Evolutionary conservation across 306 rosid genomes (phyloP).

Genomic region (Mimosa bimucronata): DNA sequence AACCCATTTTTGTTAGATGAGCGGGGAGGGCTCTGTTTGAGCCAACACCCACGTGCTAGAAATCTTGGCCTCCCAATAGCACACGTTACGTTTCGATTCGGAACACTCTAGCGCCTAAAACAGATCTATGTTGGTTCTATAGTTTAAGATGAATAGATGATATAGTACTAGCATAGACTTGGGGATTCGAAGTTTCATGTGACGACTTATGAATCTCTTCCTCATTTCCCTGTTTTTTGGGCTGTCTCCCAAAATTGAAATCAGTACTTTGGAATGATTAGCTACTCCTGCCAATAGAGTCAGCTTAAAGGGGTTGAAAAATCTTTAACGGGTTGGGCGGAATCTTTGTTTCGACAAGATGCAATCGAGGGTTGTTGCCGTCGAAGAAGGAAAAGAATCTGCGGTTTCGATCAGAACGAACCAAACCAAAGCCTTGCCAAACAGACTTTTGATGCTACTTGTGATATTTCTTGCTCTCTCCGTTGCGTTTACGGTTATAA

Average conservation of each 20-base stretch:
- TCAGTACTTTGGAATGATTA: too few species aligned
- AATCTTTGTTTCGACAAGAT: slow-evolving; percentile 40
- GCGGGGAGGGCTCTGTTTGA: neutral
- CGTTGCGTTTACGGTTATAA: slow-evolving; percentile 65
- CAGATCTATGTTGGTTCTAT: slow-evolving; percentile 40
- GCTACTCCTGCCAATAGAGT: too few species aligned
- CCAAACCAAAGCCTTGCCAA: slow-evolving; percentile 69
- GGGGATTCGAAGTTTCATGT: neutral
- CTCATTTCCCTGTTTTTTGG: slow-evolving; percentile 10
- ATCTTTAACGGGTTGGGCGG: too few species aligned
- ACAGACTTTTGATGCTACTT: slow-evolving; percentile 60
- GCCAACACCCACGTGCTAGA: slow-evolving; percentile 20
- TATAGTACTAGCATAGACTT: slow-evolving; percentile 1
- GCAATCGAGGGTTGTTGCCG: slow-evolving; percentile 68
- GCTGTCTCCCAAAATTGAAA: neutral
- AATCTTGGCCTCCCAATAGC: neutral
- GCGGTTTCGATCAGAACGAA: slow-evolving; percentile 43
- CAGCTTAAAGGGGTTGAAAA: too few species aligned
- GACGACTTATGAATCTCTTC: slow-evolving; percentile 6
- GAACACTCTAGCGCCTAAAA: slow-evolving; percentile 12
- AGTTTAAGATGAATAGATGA: neutral
- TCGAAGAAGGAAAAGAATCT: slow-evolving; percentile 81
- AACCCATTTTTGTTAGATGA: neutral
- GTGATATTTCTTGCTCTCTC: slow-evolving; percentile 67
- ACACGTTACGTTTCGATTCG: slow-evolving; percentile 18